Percentiles rank a stretch among this genome's conserved stretches.
phyloP scores from a whole-genome alignment of 139 green algal genomes.

The Chlorella sorokiniana region DNA sequence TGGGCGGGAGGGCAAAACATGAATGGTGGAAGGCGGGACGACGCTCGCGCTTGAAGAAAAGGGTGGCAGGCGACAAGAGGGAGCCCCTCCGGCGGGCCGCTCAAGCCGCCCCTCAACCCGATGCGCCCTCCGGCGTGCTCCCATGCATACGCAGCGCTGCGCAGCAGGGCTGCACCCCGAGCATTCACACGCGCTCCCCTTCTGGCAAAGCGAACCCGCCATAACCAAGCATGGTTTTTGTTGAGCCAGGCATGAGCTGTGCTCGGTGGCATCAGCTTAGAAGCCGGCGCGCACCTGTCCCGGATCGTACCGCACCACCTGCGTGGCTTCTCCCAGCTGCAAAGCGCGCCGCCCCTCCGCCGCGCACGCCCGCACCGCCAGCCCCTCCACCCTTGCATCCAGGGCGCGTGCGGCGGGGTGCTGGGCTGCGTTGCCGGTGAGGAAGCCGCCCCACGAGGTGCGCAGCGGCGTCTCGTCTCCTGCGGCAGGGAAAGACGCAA shows the following conservation, averaged over 20 bases:
- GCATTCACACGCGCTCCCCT: too few species aligned
- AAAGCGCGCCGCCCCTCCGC: slow-evolving; percentile 33
- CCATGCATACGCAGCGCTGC: too few species aligned
- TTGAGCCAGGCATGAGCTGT: not conserved
- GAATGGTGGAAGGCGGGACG: too few species aligned
- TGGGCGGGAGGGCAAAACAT: too few species aligned
- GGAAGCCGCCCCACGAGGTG: slow-evolving; percentile 64
- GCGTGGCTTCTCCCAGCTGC: slow-evolving; percentile 42
- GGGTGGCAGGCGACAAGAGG: too few species aligned
- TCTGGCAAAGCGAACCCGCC: not conserved
- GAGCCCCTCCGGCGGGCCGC: too few species aligned
- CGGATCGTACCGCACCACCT: slow-evolving; percentile 40
- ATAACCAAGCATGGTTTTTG: not conserved
- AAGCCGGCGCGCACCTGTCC: not conserved
- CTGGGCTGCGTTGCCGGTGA: slow-evolving; percentile 49
- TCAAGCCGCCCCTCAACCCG: too few species aligned
- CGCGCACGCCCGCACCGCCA: slow-evolving; percentile 36
- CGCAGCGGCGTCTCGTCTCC: slow-evolving; percentile 69
- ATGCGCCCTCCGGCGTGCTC: too few species aligned
- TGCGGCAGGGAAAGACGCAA: slow-evolving; percentile 3
- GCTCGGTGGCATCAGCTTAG: not conserved
- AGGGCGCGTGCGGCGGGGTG: slow-evolving; percentile 45
- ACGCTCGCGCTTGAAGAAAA: not conserved
- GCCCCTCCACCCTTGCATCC: slow-evolving; percentile 50
- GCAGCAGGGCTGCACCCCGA: too few species aligned